Evolutionary conservation across 2,329 filamentous ascomycete species (phyloP), one percentile per base, ranked within the genome.

Genomic region (Xylaria digitata): DNA sequence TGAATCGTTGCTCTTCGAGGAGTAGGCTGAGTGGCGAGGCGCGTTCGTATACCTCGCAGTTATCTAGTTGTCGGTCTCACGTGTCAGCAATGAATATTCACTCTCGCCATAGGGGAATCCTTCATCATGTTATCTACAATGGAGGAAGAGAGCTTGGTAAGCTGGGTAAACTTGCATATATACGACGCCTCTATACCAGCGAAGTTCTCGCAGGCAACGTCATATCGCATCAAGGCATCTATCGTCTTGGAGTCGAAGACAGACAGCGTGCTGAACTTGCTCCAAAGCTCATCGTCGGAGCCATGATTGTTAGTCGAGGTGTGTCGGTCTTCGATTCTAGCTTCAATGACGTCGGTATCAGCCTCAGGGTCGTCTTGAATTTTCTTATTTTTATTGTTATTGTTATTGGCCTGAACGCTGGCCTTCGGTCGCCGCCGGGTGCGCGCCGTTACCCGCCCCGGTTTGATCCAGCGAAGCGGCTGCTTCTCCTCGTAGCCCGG

Each of bases 391-490:
- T 40, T 13, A 40, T 40, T 40, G 4, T 40, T 13, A 40, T 45
- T 57, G 4, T 57, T 57, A 7, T 15, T 15, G 8, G 46, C 53
- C 7, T 21, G 52, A n/a, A 8, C 42, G n/a, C 21, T 30, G 6
- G 49, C 42, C 45, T 67, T 64, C 54, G 32, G 43, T 43, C 48
- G 50, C 34, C 53, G 57, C 17, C 52, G 66, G n/a, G 30, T 73
- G 42, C 78, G 73, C 15, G 75, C 75, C 37, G 75, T 76, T 6
- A 81, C 75, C 56, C 70, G 78, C 4, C 80, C 80, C 1, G 79
- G 78, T n/a, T 77, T 74, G 6, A 82, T 72, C 80, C 80, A 82
- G 21, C 74, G 79, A n/a, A 78, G 66, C 15, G 80, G 80, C 68
- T 80, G 77, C 60, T 71, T 75, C 60, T 80, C 76, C 26, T 75